Evolutionary conservation across 352 stramenopile genomes (phyloP).

Genomic region (Hyaloperonospora brassicae): DNA sequence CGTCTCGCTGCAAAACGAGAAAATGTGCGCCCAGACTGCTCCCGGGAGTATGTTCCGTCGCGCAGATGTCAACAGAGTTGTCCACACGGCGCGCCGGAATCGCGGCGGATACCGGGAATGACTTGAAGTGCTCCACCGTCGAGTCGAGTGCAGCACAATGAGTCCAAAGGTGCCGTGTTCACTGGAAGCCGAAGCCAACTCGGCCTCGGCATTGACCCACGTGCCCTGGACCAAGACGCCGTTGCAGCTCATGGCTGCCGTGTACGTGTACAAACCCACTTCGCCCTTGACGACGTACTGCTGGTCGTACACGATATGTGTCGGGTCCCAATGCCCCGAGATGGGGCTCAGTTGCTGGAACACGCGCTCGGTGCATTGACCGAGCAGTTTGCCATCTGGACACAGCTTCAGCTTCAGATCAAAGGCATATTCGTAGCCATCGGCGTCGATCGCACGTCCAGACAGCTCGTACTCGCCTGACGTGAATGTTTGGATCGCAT

Average conservation of each 20-base stretch:
- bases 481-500: constrained; percentile 38
- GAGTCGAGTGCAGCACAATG: constrained; percentile 30
- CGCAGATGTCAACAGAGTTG: constrained; percentile 40
- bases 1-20: constrained; percentile 45
- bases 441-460: constrained; percentile 50
- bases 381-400: constrained; percentile 27
- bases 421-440: constrained; percentile 70
- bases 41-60: constrained; percentile 34
- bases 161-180: constrained; percentile 59
- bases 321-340: constrained; percentile 32
- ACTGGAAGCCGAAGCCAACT: constrained; percentile 21
- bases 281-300: constrained; percentile 57
- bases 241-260: constrained; percentile 27
- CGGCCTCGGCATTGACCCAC: constrained; percentile 42
- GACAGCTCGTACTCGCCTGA: constrained; percentile 47
- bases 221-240: constrained; percentile 35
- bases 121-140: constrained; percentile 40
- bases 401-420: constrained; percentile 41
- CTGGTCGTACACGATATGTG: constrained; percentile 35
- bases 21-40: constrained; percentile 42
- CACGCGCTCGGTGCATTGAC: constrained; percentile 42
- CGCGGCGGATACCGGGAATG: constrained; percentile 35
- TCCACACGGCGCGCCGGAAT: constrained; percentile 33
- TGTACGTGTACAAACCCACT: constrained; percentile 50
- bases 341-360: constrained; percentile 45